Base-by-base conservation (phyloP, 163 green algal genomes). In the Coccomyxa subellipsoidea region DNA sequence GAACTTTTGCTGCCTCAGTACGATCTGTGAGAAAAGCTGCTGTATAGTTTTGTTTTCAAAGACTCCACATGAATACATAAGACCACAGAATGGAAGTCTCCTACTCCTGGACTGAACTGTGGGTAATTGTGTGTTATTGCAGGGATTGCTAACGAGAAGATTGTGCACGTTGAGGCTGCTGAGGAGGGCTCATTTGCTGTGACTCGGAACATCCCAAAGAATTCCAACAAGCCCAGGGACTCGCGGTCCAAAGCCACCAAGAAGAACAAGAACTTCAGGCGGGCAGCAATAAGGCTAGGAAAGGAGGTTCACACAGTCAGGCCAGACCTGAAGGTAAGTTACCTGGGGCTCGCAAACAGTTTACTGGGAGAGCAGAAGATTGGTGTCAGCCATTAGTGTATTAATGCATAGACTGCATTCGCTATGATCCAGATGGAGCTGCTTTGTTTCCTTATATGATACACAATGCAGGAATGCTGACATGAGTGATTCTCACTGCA, bases 141-240 rank as follows among this genome's bases (percentile, higher is more conserved):
- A 87, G 88, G 89, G 66, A 76, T 92, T 70, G 82, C 82, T 78
- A 92, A 92, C 82, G 66, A 77, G 71, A 83, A 82, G 54, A 88
- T 80, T 38, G 82, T 91, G 36, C 84, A 89, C 59, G 85, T 91
- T 53, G 39, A 80, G 54, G 72, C 83, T 8, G 70, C 36, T 3
- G 76, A 83, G 23, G 77, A 83, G 4, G 31, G 47, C 23, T 78
- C 69, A n/a, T 38, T 88, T 31, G 80, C 71, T 32, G 76, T 89
- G 23, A 84, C 82, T 4, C 81, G 76, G 80, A 39, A 69, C 2
- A 78, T 76, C 37, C 39, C 66, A 12, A 87, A 87, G 80, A 75
- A 85, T 54, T 54, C 12, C 21, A 81, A 76, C 80, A 86, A 85
- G 83, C 86, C 84, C 29, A 73, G 54, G 81, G 75, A 69, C 18